These are phyloP conservation scores for Hydnomerulius pinastri DNA, from an alignment of 768 basidiomycete species.

Conservation along the genomic window DNA sequence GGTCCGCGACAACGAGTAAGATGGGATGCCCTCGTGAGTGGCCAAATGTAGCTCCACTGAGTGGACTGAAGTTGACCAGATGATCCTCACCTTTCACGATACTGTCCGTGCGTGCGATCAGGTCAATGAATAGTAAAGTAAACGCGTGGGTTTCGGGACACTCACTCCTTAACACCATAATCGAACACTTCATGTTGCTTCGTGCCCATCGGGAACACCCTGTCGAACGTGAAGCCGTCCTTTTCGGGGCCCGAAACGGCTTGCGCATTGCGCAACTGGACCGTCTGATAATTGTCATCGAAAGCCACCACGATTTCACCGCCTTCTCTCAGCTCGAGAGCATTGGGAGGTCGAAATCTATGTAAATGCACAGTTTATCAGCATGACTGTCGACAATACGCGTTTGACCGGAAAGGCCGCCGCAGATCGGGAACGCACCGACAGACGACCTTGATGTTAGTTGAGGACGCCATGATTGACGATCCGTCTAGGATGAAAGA, in stretches of 20 bases:
- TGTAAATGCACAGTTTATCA: conserved; percentile 2
- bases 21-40: conserved; percentile 4
- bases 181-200: conserved; percentile 95
- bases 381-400: conserved; percentile 1
- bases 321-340: conserved; percentile 85
- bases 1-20: not conserved
- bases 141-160: conserved; percentile 17
- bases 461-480: conserved; percentile 67
- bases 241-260: conserved; percentile 83
- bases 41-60: not conserved
- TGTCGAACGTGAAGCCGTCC: conserved; percentile 97
- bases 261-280: conserved; percentile 72
- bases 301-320: conserved; percentile 89
- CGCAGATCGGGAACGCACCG: conserved; percentile 61
- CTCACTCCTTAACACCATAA: conserved; percentile 96
- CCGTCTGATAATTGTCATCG: conserved; percentile 83
- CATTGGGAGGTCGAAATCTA: conserved; percentile 95
- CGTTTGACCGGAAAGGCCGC: conserved; percentile 4
- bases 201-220: conserved; percentile 92
- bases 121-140: conserved; percentile 17
- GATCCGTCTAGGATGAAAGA: conserved; percentile 24
- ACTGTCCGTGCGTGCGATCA: conserved; percentile 38
- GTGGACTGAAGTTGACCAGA: conserved; percentile 2
- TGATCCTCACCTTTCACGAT: conserved; percentile 79
- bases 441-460: conserved; percentile 98